Percentiles rank a stretch among this genome's conserved stretches.
phyloP scores from a whole-genome alignment of 148 eudicot species.

The Camellia lanceoleosa region DNA sequence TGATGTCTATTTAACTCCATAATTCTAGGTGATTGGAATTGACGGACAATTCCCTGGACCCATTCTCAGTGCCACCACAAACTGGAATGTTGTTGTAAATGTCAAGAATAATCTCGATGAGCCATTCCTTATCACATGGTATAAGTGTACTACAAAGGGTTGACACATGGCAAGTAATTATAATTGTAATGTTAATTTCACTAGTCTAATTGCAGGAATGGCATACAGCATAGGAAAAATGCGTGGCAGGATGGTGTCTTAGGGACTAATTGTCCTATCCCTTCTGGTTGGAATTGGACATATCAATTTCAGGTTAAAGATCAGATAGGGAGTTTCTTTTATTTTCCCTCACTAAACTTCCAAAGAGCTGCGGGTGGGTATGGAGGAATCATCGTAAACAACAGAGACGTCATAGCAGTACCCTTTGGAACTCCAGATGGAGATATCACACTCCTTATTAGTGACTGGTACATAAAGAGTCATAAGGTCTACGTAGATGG shows the following conservation, averaged over 20 bases:
- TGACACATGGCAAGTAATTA: slow-evolving; percentile 2
- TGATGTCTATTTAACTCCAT: slow-evolving; percentile 16
- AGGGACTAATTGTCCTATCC: slow-evolving; percentile 95
- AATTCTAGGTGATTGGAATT: slow-evolving; percentile 78
- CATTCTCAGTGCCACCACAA: slow-evolving; percentile 83
- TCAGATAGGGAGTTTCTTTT: slow-evolving; percentile 97
- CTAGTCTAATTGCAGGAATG: slow-evolving; percentile 66
- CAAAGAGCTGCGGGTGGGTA: slow-evolving; percentile 94
- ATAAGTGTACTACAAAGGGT: slow-evolving; percentile 14
- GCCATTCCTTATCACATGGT: slow-evolving; percentile 95
- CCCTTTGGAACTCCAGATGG: slow-evolving; percentile 96
- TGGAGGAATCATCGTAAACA: slow-evolving; percentile 90
- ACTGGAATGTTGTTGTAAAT: slow-evolving; percentile 91
- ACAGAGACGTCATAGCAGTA: slow-evolving; percentile 72
- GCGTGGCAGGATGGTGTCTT: slow-evolving; percentile 98
- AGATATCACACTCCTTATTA: slow-evolving; percentile 81
- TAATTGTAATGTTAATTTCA: slow-evolving; percentile 15
- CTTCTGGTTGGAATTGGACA: slow-evolving; percentile 99
- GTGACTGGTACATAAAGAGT: slow-evolving; percentile 88
- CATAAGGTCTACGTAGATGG: slow-evolving; percentile 62
- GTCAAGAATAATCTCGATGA: slow-evolving; percentile 88
- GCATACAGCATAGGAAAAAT: slow-evolving; percentile 82
- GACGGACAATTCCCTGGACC: slow-evolving; percentile 97
- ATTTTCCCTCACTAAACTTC: slow-evolving; percentile 86
- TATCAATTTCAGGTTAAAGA: slow-evolving; percentile 96